phyloP scores from a whole-genome alignment of 345 rosid species.

The Pugionium cornutum region DNA sequence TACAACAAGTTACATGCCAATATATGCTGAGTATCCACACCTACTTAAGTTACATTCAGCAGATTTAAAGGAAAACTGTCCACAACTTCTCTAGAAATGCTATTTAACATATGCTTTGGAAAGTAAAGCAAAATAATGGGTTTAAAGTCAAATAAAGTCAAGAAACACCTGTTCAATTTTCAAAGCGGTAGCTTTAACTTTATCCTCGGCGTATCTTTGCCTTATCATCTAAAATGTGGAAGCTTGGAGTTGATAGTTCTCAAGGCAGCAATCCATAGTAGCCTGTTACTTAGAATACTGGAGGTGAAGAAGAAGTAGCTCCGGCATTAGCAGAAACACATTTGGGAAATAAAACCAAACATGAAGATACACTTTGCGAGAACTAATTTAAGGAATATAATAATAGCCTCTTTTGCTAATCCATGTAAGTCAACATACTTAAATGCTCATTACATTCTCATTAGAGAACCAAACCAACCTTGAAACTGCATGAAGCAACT shows the following conservation, averaged over 20 bases:
- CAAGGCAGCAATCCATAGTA: conserved; percentile 58
- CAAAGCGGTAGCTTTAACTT: conserved; percentile 43
- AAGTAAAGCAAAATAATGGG: not conserved
- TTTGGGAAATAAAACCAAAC: not conserved
- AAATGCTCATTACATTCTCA: no score
- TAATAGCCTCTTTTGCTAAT: no score
- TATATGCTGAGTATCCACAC: conserved; percentile 6
- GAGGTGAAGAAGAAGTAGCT: conserved; percentile 19
- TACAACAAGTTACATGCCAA: not conserved
- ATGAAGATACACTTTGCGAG: no score
- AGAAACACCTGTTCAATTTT: conserved; percentile 34
- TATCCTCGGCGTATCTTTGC: conserved; percentile 53
- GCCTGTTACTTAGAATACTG: conserved; percentile 42
- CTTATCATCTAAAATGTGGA: conserved; percentile 57
- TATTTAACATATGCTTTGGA: not conserved
- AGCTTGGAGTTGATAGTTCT: conserved; percentile 78
- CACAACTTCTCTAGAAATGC: not conserved
- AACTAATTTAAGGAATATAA: no score
- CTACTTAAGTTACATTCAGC: not conserved
- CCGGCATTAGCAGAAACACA: conserved; percentile 1
- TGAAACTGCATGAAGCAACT: no score
- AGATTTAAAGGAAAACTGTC: no score
- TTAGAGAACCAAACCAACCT: no score
- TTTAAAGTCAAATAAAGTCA: conserved; percentile 3
- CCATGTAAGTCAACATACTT: no score